Evolutionary conservation across 2,329 filamentous ascomycete genomes (phyloP).

Genomic region (Aureobasidium leucospermi): DNA sequence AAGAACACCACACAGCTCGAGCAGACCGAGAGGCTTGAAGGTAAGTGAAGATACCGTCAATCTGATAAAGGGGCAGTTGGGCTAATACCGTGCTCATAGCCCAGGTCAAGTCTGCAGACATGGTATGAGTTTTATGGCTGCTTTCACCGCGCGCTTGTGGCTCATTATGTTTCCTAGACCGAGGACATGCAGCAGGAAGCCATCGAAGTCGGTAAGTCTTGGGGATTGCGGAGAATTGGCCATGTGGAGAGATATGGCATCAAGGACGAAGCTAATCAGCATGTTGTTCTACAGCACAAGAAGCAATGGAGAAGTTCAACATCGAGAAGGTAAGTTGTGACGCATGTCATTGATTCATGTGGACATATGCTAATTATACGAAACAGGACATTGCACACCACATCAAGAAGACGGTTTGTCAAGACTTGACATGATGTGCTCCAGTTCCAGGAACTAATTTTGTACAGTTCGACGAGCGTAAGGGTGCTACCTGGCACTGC

Average conservation of each 20-base stretch:
- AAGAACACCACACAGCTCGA: slow-evolving; percentile 16
- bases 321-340: slow-evolving; percentile 56
- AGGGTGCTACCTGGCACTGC: slow-evolving; percentile 98
- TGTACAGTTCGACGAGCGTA: slow-evolving; percentile 85
- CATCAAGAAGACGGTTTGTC: slow-evolving; percentile 79
- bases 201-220: slow-evolving; percentile 79
- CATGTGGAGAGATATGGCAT: neutral
- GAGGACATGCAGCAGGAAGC: slow-evolving; percentile 96
- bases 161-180: slow-evolving; percentile 48
- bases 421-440: neutral
- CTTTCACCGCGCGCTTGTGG: neutral
- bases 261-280: neutral
- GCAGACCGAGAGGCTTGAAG: slow-evolving; percentile 62
- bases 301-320: slow-evolving; percentile 64
- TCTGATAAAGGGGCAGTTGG: neutral
- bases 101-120: slow-evolving; percentile 96
- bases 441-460: neutral
- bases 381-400: slow-evolving; percentile 83
- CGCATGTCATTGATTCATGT: neutral
- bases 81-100: slow-evolving; percentile 46
- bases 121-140: slow-evolving; percentile 56
- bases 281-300: slow-evolving; percentile 46
- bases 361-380: neutral
- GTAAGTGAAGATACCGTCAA: slow-evolving; percentile 37
- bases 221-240: neutral